A percentile compares a stretch with the other conserved stretches of the same genome.
Evolutionary conservation across 1,284 basidiomycete species (phyloP).

Genomic region (Gomphus bonarii): DNA sequence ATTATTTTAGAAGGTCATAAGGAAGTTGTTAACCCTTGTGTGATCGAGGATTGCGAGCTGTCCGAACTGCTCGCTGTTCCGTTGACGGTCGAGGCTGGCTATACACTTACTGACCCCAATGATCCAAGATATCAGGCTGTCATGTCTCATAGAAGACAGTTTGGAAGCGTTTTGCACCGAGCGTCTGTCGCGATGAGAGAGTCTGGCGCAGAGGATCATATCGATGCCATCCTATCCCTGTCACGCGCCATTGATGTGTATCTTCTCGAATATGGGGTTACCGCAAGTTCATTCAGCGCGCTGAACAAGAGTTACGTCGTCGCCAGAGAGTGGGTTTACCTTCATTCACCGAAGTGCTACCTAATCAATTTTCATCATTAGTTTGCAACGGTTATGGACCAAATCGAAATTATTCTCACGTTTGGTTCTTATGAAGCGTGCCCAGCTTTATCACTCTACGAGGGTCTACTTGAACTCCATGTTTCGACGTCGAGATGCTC

Average conservation of each 20-base stretch:
- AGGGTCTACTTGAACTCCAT: slow-evolving; percentile 71
- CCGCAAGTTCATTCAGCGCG: slow-evolving; percentile 43
- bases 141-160: slow-evolving; percentile 48
- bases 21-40: slow-evolving; percentile 41
- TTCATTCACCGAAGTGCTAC: not conserved
- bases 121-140: slow-evolving; percentile 71
- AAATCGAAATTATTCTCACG: slow-evolving; percentile 70
- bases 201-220: slow-evolving; percentile 74
- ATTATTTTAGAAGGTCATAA: slow-evolving; percentile 53
- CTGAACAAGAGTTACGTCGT: slow-evolving; percentile 61
- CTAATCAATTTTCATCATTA: slow-evolving; percentile 18
- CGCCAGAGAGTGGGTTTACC: slow-evolving; percentile 50
- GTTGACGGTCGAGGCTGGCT: slow-evolving; percentile 61
- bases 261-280: slow-evolving; percentile 65
- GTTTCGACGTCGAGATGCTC: slow-evolving; percentile 69
- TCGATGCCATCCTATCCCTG: slow-evolving; percentile 75
- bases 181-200: slow-evolving; percentile 61
- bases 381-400: slow-evolving; percentile 56
- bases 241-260: slow-evolving; percentile 66
- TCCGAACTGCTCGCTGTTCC: slow-evolving; percentile 54
- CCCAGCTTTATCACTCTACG: slow-evolving; percentile 65
- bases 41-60: slow-evolving; percentile 52
- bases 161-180: slow-evolving; percentile 60
- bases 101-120: slow-evolving; percentile 62
- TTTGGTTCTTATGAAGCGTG: slow-evolving; percentile 69